A percentile compares a stretch with the other conserved stretches of the same genome.
Evolutionary conservation across 2,329 filamentous ascomycete genomes (phyloP).

Genomic region (Colletotrichum cereale): DNA sequence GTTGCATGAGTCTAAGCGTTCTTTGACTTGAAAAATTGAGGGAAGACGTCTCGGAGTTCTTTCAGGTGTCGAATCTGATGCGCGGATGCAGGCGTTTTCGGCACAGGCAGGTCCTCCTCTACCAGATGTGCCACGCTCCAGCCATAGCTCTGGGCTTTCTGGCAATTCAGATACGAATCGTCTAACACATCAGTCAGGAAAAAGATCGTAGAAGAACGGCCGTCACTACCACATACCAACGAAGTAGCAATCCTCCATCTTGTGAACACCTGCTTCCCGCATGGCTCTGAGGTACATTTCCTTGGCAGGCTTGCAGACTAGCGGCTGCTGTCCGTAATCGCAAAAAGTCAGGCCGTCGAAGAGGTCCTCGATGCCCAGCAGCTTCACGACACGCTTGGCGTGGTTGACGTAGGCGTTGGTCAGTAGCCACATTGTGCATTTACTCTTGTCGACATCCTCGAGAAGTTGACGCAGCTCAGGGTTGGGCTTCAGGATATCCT

Average conservation of each 20-base stretch:
- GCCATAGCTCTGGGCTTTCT: constrained; percentile 80
- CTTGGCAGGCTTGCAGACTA: constrained; percentile 88
- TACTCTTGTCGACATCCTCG: constrained; percentile 83
- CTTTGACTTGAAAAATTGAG: constrained; percentile 82
- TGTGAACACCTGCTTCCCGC: constrained; percentile 79
- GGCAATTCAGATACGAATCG: constrained; percentile 88
- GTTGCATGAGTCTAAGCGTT: constrained; percentile 19
- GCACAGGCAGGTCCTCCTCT: constrained; percentile 77
- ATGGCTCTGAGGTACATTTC: constrained; percentile 93
- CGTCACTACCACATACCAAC: constrained; percentile 76
- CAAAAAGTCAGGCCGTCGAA: constrained; percentile 98
- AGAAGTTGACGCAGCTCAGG: constrained; percentile 80
- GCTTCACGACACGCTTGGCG: constrained; percentile 81
- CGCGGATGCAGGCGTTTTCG: constrained; percentile 74
- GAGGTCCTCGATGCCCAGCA: constrained; percentile 86
- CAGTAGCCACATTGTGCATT: constrained; percentile 92
- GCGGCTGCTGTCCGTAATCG: constrained; percentile 79
- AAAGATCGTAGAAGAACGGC: neutral
- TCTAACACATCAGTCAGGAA: constrained; percentile 63
- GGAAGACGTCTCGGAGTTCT: constrained; percentile 81
- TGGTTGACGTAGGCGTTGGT: constrained; percentile 97
- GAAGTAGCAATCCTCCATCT: constrained; percentile 84
- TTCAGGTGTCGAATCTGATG: constrained; percentile 81
- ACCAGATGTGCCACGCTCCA: constrained; percentile 91
- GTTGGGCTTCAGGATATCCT: constrained; percentile 85